Base-by-base conservation (phyloP, 805 yeast species). In the Candida krabiensis region DNA sequence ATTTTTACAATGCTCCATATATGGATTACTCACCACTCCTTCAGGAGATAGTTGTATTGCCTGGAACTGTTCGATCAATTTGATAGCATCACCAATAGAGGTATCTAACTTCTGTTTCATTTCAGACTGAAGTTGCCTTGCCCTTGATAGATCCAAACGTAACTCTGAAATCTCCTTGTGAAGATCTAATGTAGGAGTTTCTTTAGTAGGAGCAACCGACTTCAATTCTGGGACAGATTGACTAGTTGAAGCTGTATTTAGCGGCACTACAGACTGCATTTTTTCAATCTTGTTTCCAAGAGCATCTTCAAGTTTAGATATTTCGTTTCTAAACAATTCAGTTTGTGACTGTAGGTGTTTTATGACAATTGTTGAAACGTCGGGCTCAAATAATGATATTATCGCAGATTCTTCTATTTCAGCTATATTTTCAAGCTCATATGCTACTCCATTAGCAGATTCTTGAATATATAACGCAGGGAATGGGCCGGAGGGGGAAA, bases 391-490 rank as follows among this genome's bases (percentile, higher is more conserved):
- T 22, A 86, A 61, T 1, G 80, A 70, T 7, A 91, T 56, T 2
- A 88, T 61, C 2, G 79, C 68, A 0, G 88, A 89, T 2, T 71
- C 70, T 32, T 61, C 58, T 1, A 91, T 67, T 28, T 84, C 90
- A 0, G 48, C 50, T n/a, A 87, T 55, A 28, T 88, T 90, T 44
- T 90, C 97, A 16, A 91, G 62, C 57, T 91, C 96, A 55, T 86
- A 93, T 1, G 83, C 71, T 1, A 89, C 71, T 0, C 75, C 75
- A 22, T 73, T 68, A 2, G 63, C 58, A 0, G 75, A 71, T 43
- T 86, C 95, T 43, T 73, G 79, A 5, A 89, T 70, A 50, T 85
- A 84, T 19, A 93, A 75, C 9, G 82, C 85, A 0, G 98, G 97
- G 48, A 88, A 87, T 6, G 47, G 41, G 11, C 46, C 52, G 4